phyloP scores from a whole-genome alignment of 805 yeast genomes.

The Kazachstania africana region DNA sequence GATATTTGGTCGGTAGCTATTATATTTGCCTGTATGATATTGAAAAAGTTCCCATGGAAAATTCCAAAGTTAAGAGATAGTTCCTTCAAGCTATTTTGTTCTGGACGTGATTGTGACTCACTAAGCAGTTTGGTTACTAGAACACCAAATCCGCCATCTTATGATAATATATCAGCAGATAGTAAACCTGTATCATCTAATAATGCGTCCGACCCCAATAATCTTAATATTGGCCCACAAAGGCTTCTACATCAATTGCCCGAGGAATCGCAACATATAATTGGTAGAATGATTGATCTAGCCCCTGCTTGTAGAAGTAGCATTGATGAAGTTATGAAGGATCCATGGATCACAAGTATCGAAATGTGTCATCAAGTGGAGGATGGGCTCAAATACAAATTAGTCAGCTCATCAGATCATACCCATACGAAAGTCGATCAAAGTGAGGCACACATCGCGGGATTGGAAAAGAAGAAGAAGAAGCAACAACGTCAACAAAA shows the following conservation, averaged over 20 bases:
- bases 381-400: slow-evolving; percentile 29
- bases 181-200: slow-evolving; percentile 6
- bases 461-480: slow-evolving; percentile 78
- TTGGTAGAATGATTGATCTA: slow-evolving; percentile 66
- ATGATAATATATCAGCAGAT: slow-evolving; percentile 11
- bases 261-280: slow-evolving; percentile 51
- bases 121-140: slow-evolving; percentile 49
- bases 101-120: slow-evolving; percentile 57
- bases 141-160: slow-evolving; percentile 38
- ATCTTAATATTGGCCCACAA: slow-evolving; percentile 62
- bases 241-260: slow-evolving; percentile 62
- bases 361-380: slow-evolving; percentile 50
- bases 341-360: slow-evolving; percentile 53
- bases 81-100: slow-evolving; percentile 72
- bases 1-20: slow-evolving; percentile 92
- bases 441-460: slow-evolving; percentile 90
- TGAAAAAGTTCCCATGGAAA: slow-evolving; percentile 91
- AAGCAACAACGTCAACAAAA: no score
- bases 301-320: slow-evolving; percentile 79
- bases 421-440: slow-evolving; percentile 84
- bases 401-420: slow-evolving; percentile 44
- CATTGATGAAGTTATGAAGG: slow-evolving; percentile 69
- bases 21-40: slow-evolving; percentile 82
- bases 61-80: slow-evolving; percentile 74
- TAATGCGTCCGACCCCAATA: slow-evolving; percentile 36